Conservation (phyloP, 2,329 filamentous ascomycete genomes). For the Arthrobotrys sinensis region DNA sequence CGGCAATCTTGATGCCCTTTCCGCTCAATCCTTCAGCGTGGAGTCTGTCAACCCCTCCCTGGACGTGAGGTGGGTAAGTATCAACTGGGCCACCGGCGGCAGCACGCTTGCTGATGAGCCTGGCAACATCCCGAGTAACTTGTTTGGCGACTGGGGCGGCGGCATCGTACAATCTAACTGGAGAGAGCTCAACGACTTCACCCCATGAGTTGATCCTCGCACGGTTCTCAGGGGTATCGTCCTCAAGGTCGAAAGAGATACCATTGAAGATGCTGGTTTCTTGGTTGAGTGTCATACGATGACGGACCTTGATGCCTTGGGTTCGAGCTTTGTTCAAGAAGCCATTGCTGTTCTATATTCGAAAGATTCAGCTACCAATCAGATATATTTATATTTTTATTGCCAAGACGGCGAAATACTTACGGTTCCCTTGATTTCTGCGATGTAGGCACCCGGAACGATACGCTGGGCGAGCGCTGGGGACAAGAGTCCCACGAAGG, state of each 20-base stretch:
- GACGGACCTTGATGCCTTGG: slow-evolving; percentile 46
- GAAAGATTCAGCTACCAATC: slow-evolving; percentile 14
- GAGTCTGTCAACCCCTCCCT: slow-evolving; percentile 54
- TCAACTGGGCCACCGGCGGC: slow-evolving; percentile 10
- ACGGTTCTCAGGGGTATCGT: slow-evolving; percentile 56
- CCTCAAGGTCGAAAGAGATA: slow-evolving; percentile 59
- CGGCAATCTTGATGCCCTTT: slow-evolving; percentile 56
- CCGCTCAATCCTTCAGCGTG: slow-evolving; percentile 49
- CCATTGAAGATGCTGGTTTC: slow-evolving; percentile 59
- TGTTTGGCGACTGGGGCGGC: slow-evolving; percentile 43
- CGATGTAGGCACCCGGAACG: slow-evolving; percentile 58
- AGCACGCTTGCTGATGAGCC: slow-evolving; percentile 24
- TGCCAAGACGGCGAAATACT: slow-evolving; percentile 30
- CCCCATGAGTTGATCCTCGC: slow-evolving; percentile 58
- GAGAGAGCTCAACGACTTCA: slow-evolving; percentile 56
- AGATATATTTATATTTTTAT: slow-evolving; percentile 12
- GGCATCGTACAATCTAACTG: slow-evolving; percentile 50
- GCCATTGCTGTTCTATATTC: slow-evolving; percentile 49
- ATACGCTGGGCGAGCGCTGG: slow-evolving; percentile 59
- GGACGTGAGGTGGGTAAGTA: slow-evolving; percentile 53
- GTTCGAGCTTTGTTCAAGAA: slow-evolving; percentile 50
- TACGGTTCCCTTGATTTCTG: slow-evolving; percentile 59
- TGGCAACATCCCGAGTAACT: slow-evolving; percentile 48
- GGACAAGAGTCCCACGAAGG: slow-evolving; percentile 59
- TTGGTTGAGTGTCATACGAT: slow-evolving; percentile 58